phyloP scores from a whole-genome alignment of 371 early-diverging fungal species.

The Circinella minor region DNA sequence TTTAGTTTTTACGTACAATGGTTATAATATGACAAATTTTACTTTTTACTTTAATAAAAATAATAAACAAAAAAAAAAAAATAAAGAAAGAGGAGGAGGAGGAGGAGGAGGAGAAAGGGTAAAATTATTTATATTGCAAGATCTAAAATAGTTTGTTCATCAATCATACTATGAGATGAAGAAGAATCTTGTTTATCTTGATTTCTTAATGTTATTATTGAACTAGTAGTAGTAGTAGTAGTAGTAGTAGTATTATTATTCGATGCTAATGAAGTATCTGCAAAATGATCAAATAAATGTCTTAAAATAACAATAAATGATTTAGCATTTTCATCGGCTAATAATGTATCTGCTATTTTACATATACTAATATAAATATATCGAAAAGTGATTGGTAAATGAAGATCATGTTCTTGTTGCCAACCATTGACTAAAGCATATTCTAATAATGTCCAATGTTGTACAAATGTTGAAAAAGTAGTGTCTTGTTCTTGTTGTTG shows the following conservation, averaged over 20 bases:
- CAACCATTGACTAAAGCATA: constrained; percentile 15
- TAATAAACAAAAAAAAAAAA: not conserved
- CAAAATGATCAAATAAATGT: constrained; percentile 11
- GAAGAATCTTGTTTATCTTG: too few species aligned
- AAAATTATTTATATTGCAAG: constrained; percentile 10
- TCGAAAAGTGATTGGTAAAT: not conserved
- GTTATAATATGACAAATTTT: too few species aligned
- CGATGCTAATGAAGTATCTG: not conserved
- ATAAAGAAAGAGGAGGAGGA: not conserved
- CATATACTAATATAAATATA: constrained; percentile 5
- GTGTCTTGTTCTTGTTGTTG: not conserved
- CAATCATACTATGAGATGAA: too few species aligned
- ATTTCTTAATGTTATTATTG: not conserved
- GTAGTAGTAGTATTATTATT: not conserved
- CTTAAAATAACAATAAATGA: constrained; percentile 13
- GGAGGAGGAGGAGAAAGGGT: not conserved
- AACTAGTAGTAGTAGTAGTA: not conserved
- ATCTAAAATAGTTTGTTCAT: constrained; percentile 1
- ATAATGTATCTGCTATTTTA: constrained; percentile 7
- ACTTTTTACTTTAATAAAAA: too few species aligned
- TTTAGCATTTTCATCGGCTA: not conserved
- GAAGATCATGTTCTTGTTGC: constrained; percentile 2
- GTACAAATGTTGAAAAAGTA: not conserved
- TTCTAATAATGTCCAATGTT: not conserved
- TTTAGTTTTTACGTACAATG: too few species aligned